These are phyloP conservation scores for Cadophora sp. DNA, from an alignment of 2,329 filamentous ascomycete species.

Conservation along the genomic window DNA sequence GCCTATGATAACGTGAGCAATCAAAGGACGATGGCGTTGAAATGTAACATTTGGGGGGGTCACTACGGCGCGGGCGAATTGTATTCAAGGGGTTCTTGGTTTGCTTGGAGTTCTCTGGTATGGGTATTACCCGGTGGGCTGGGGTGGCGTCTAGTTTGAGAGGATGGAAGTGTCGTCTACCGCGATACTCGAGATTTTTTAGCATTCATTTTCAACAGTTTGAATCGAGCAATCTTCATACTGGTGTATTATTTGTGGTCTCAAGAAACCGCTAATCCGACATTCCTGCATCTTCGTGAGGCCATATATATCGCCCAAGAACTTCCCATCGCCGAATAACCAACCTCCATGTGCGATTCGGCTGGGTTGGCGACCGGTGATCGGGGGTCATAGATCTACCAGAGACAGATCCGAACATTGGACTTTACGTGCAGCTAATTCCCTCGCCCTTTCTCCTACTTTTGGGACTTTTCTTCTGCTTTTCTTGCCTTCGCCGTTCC, in stretches of 20 bases:
- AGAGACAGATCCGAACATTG: no score
- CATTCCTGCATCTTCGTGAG: no score
- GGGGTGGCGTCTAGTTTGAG: background rate
- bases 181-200: background rate
- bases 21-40: conserved; percentile 9
- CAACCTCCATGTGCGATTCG: no score
- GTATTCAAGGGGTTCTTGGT: background rate
- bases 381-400: no score
- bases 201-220: background rate
- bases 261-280: background rate
- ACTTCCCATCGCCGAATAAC: no score
- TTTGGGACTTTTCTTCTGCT: background rate
- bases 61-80: conserved; percentile 11
- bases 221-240: background rate
- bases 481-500: background rate
- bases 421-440: no score
- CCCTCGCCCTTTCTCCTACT: no score
- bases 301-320: no score
- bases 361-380: no score
- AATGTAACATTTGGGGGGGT: conserved; percentile 11
- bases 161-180: background rate
- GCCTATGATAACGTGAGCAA: conserved; percentile 43
- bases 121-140: background rate
- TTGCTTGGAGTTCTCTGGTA: conserved; percentile 13
- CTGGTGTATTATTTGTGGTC: background rate